phyloP scores from a whole-genome alignment of 2,329 filamentous ascomycete species.

The Cercospora sp. region DNA sequence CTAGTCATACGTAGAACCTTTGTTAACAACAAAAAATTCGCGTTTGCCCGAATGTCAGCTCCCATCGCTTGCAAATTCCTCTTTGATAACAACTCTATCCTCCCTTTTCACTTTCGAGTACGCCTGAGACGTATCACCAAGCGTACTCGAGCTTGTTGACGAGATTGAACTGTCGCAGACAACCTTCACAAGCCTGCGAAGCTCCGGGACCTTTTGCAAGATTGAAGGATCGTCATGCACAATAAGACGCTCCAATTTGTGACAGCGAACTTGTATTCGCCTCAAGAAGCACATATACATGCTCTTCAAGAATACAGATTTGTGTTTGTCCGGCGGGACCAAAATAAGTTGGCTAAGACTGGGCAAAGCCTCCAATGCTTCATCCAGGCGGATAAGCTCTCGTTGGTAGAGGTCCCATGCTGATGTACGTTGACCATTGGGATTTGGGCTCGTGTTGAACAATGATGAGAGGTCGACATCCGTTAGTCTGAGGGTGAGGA shows the following conservation, averaged over 20 bases:
- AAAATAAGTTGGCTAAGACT: conserved; percentile 27
- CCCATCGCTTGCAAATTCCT: conserved; percentile 7
- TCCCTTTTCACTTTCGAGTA: not conserved
- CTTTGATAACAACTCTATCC: conserved; percentile 4
- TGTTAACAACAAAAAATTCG: too few species aligned
- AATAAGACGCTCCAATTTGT: conserved; percentile 21
- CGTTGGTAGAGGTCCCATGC: conserved; percentile 33
- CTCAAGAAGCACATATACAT: conserved; percentile 32
- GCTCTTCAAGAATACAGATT: conserved; percentile 29
- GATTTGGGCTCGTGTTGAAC: conserved; percentile 15
- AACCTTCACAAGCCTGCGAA: conserved; percentile 21
- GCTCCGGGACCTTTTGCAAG: conserved; percentile 21
- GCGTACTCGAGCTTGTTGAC: not conserved
- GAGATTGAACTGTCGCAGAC: conserved; percentile 10
- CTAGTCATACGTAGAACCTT: too few species aligned
- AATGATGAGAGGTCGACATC: conserved; percentile 34
- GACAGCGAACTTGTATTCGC: conserved; percentile 25
- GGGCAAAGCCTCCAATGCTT: conserved; percentile 26
- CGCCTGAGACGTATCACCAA: not conserved
- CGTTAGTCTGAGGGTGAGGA: conserved; percentile 27
- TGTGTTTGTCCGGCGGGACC: conserved; percentile 23
- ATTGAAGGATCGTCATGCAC: conserved; percentile 23
- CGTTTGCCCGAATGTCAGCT: too few species aligned
- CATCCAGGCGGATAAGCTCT: conserved; percentile 30
- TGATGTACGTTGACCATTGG: conserved; percentile 6